Conservation (phyloP, 768 basidiomycete genomes). For the Sistotremastrum niveocremeum region DNA sequence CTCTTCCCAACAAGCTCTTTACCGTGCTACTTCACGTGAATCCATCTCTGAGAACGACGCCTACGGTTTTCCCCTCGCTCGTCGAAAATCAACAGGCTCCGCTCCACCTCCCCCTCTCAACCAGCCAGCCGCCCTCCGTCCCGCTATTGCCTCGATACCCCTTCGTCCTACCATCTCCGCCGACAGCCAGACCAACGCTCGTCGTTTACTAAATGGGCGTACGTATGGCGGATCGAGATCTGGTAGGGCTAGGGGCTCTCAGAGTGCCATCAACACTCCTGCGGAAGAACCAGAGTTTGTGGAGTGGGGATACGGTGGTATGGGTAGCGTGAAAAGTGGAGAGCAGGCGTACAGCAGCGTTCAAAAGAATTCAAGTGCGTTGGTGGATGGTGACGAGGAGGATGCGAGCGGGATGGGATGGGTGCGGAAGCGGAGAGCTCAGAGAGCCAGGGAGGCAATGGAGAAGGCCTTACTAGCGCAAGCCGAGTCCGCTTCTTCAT, state of each 20-base stretch:
- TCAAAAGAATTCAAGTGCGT: constrained; percentile 9
- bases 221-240: constrained; percentile 47
- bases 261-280: constrained; percentile 32
- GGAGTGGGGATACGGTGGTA: constrained; percentile 85
- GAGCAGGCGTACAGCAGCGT: constrained; percentile 14
- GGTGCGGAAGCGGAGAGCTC: constrained; percentile 52
- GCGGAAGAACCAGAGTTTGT: constrained; percentile 75
- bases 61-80: constrained; percentile 10
- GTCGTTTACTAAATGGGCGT: constrained; percentile 71
- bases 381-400: constrained; percentile 39
- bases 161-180: not conserved
- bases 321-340: constrained; percentile 41
- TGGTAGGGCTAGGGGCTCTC: constrained; percentile 7
- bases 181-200: not conserved
- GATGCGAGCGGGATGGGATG: constrained; percentile 84
- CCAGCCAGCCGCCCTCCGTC: not conserved
- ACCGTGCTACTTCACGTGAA: constrained; percentile 9
- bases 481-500: no score
- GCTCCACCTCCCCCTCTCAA: no score
- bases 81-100: constrained; percentile 8
- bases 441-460: constrained; percentile 35
- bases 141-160: not conserved
- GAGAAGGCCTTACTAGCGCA: constrained; percentile 19
- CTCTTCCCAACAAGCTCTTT: constrained; percentile 5
- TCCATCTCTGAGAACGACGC: not conserved